Evolutionary conservation across 305 asterid species (phyloP), one percentile per base, ranked within the genome.

Genomic region (Fraxinus latifolia): DNA sequence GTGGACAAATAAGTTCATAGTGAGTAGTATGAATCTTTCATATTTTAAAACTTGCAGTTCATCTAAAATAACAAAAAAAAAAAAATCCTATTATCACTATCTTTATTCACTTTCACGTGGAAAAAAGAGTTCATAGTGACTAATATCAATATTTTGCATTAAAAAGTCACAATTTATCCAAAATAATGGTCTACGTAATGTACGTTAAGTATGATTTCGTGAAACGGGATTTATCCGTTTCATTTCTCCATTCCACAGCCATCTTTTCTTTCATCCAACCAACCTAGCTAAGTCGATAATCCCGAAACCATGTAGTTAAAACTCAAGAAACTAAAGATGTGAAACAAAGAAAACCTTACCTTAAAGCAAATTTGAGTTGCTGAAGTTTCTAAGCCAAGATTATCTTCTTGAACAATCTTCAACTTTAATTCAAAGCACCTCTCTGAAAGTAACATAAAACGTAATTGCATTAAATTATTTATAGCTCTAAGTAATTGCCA

Each of bases 321-420:
- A 19, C 68, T 17, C 68, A 58, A 58, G 32, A 62, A 21, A 60
- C 68, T 19, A 58, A 58, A 17, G 8, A 21, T 4, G 5, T 67
- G 74, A 67, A 67, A 68, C 39, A 68, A 27, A 14, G 11, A 29
- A 68, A 68, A 29, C 21, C 42, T 27, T 31, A 19, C 39, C 75
- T 21, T 68, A 31, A 68, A 68, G 75, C 75, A 68, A 68, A 67
- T 11, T 27, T 68, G 75, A 68, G 75, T 68, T 68, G 75, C 39
- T 68, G 7, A 68, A 68, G 42, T 68, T 68, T 68, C 39, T 29
- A 68, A 68, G 75, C 39, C 75, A 68, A 68, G 75, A 68, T 31
- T 68, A 29, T 29, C 39, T 29, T 68, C 75, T 68, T 31, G 42
- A 68, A 68, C 70, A 60, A 7, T 60, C 70, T 60, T 60, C 12